Percentiles rank a stretch among this genome's conserved stretches.
These are phyloP conservation scores for Pichia sp. DNA, from an alignment of 1,139 yeast genomes.

Conservation along the genomic window DNA sequence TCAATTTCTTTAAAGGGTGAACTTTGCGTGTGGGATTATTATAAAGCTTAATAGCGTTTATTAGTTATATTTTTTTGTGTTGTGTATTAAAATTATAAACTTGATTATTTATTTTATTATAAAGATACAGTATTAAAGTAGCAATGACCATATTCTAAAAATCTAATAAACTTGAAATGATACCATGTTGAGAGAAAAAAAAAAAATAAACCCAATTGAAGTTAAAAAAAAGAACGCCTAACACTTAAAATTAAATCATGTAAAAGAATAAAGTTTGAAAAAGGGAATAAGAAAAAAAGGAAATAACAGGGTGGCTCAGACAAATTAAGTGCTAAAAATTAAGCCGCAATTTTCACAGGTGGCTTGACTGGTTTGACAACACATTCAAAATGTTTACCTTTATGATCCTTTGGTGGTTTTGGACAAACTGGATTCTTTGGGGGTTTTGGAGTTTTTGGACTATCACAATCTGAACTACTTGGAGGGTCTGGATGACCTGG, in stretches of 20 bases:
- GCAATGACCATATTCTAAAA: not conserved
- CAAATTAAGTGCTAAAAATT: not conserved
- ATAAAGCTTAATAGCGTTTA: not conserved
- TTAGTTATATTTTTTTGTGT: not conserved
- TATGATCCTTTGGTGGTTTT: too few species aligned
- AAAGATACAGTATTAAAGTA: not conserved
- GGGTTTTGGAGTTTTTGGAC: too few species aligned
- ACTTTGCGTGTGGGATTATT: conserved; percentile 32
- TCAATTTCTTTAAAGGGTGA: conserved; percentile 40
- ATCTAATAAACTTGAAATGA: not conserved
- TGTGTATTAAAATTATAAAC: not conserved
- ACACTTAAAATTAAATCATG: too few species aligned
- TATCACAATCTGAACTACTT: too few species aligned
- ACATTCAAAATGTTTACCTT: too few species aligned
- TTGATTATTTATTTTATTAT: not conserved
- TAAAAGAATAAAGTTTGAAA: not conserved
- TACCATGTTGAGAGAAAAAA: not conserved
- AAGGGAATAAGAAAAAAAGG: not conserved
- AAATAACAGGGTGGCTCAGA: not conserved
- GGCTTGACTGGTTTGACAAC: too few species aligned
- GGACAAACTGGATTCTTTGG: too few species aligned
- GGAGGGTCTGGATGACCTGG: too few species aligned
- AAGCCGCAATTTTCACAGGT: conserved; percentile 2
- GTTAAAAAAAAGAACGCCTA: too few species aligned
- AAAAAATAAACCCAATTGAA: not conserved